Percentiles rank a stretch among this genome's conserved stretches.
Conservation (phyloP, 768 basidiomycete genomes). For the Cubamyces lactineus region DNA sequence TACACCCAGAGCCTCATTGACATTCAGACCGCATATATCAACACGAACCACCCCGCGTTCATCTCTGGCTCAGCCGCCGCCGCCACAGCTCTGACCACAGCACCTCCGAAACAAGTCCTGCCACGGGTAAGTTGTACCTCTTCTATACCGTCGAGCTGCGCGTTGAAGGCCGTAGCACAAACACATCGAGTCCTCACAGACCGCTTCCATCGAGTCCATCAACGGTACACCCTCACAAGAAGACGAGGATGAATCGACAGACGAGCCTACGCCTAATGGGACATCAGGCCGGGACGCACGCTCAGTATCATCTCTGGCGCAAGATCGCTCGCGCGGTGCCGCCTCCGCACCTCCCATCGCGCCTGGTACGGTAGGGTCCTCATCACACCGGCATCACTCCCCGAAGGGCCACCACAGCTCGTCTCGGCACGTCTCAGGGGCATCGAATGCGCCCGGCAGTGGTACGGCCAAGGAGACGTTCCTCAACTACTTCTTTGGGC, state of each 20-base stretch:
- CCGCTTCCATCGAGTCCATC: constrained; percentile 62
- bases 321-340: constrained; percentile 63
- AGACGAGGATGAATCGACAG: constrained; percentile 66
- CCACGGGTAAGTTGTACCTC: constrained; percentile 55
- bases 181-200: constrained; percentile 44
- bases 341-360: constrained; percentile 40
- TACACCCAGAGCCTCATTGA: constrained; percentile 94
- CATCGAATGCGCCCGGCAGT: constrained; percentile 8
- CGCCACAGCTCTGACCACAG: constrained; percentile 49
- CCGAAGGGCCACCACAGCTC: constrained; percentile 34
- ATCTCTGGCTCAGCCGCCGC: constrained; percentile 75
- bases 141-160: not conserved
- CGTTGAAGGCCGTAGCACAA: constrained; percentile 26
- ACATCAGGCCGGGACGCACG: constrained; percentile 60
- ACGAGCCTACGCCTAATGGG: constrained; percentile 59
- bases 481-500: constrained; percentile 97
- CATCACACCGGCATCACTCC: constrained; percentile 27
- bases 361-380: constrained; percentile 26
- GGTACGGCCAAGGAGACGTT: constrained; percentile 85
- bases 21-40: constrained; percentile 99
- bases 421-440: constrained; percentile 21
- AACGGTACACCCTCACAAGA: constrained; percentile 60
- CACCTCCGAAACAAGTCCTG: constrained; percentile 48
- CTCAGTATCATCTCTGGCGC: constrained; percentile 74
- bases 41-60: constrained; percentile 97